Evolutionary conservation across 164 flowering plant genomes (phyloP), one percentile per base, ranked within the genome.

Genomic region (Dillenia suffruticosa): DNA sequence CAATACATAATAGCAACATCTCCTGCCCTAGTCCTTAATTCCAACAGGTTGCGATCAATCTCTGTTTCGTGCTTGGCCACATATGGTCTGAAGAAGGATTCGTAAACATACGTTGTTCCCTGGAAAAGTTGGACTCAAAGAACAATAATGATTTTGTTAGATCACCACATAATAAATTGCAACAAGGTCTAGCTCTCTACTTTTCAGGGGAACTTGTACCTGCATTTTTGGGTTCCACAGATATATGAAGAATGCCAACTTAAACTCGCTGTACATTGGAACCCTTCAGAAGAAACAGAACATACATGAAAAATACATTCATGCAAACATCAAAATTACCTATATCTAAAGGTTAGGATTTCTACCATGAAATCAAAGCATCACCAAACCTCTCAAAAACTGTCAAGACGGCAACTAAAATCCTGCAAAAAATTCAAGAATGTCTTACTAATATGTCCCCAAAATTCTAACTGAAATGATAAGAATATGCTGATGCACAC

Each of bases 211-310:
- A 44, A 9, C 14, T 10, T 46, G 9, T 57, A 92, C 99, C 89
- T 73, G 88, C 15, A 95, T 92, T 73, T 86, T 92, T 22, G 99
- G 97, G 67, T 74, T 86, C 99, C 97, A 92, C 75, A 92, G 67
- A 65, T 89, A 92, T 66, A 95, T 77, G 70, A 74, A 76, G 84
- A 95, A 89, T 9, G 92, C 93, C 82, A 95, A 74, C 76, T 92
- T 95, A 17, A 91, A 96, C 80, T 95, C 99, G 66, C 92, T 76
- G 72, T 95, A 95, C 97, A 95, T 88, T 17, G 99, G 99, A 67
- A 95, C 73, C 97, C 97, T 95, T 68, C 79, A 80, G 16, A 44
- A 67, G 68, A 70, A 10, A 60, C 61, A 63, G 19, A 56, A 46
- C 45, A 63, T 40, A 55, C 45, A 57, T 12, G 49, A 59, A 63